phyloP scores from a whole-genome alignment of 371 early-diverging fungal genomes.

The Mucor circinelloides region DNA sequence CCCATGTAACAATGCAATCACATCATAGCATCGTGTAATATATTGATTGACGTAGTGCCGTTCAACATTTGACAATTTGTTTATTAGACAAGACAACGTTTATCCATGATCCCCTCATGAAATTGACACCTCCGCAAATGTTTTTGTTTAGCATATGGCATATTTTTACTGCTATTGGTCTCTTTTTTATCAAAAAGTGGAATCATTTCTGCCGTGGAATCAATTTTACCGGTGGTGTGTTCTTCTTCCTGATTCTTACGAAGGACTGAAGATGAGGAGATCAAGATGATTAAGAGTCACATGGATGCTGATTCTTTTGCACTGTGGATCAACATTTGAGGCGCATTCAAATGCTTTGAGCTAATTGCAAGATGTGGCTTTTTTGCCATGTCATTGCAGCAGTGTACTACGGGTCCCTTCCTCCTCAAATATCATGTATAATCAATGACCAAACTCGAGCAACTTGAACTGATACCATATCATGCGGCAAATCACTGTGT shows the following conservation, averaged over 20 bases:
- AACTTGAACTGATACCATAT: conserved; percentile 10
- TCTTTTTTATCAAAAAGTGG: background rate
- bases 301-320: background rate
- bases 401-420: background rate
- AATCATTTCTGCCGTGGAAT: background rate
- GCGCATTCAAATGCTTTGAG: background rate
- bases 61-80: background rate
- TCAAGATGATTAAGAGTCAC: background rate
- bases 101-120: background rate
- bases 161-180: background rate
- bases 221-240: background rate
- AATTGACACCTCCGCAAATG: background rate
- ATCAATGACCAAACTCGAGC: background rate
- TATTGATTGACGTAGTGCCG: background rate
- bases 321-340: background rate
- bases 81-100: background rate
- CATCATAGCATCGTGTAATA: background rate
- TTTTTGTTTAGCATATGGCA: background rate
- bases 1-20: background rate
- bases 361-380: background rate
- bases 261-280: background rate
- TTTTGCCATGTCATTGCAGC: background rate
- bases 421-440: background rate
- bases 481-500: conserved; percentile 13
- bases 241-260: background rate